These are phyloP conservation scores for Trematosphaeria pertusa DNA, from an alignment of 2,329 filamentous ascomycete genomes.

Conservation along the genomic window DNA sequence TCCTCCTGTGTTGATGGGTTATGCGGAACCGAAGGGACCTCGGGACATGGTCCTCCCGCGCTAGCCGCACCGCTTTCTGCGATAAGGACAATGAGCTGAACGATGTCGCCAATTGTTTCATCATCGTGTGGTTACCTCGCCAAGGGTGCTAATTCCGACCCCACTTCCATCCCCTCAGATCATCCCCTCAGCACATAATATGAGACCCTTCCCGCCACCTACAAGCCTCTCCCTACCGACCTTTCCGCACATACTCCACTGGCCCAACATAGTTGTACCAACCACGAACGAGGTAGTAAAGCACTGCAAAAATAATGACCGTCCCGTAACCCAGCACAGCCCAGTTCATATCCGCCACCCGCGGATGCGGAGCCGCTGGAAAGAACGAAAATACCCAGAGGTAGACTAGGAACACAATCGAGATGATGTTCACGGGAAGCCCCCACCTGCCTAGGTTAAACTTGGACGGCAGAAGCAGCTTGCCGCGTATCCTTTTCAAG, in stretches of 20 bases:
- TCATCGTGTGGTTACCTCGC: too few relatives aligned
- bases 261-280: slow-evolving; percentile 38
- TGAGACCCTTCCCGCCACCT: too few relatives aligned
- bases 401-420: slow-evolving; percentile 42
- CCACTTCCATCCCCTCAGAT: too few relatives aligned
- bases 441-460: slow-evolving; percentile 50
- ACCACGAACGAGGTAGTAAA: slow-evolving; percentile 42
- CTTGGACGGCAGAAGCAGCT: slow-evolving; percentile 31
- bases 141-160: too few relatives aligned
- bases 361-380: slow-evolving; percentile 24
- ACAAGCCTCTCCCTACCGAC: too few relatives aligned
- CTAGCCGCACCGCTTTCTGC: too few relatives aligned
- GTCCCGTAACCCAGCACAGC: slow-evolving; percentile 49
- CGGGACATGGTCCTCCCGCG: too few relatives aligned
- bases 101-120: too few relatives aligned
- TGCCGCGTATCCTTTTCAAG: slow-evolving; percentile 30
- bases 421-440: slow-evolving; percentile 45
- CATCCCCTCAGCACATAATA: too few relatives aligned
- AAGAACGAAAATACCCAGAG: slow-evolving; percentile 33
- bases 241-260: slow-evolving; percentile 24
- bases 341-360: slow-evolving; percentile 52
- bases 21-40: too few relatives aligned
- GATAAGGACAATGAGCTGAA: too few relatives aligned
- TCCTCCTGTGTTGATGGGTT: too few relatives aligned
- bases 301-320: slow-evolving; percentile 47